Percentiles rank a stretch among this genome's conserved stretches.
These are phyloP conservation scores for Picea mariana DNA, from an alignment of 83 land plant genomes.

Conservation along the genomic window DNA sequence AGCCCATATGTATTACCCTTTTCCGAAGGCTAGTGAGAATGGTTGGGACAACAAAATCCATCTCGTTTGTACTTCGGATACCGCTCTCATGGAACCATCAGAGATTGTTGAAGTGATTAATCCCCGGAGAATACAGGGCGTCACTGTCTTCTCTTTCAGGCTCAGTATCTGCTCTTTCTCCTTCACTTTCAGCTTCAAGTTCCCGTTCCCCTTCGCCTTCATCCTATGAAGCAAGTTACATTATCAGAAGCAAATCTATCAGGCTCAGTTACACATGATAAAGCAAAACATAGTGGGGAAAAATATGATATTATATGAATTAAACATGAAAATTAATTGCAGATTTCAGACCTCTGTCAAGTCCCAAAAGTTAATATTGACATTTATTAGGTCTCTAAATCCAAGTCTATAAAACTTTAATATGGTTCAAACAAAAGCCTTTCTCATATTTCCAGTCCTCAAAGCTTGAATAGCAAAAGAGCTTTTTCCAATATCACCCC, in stretches of 20 bases:
- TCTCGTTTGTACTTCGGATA: too few relatives aligned
- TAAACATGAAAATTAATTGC: too few relatives aligned
- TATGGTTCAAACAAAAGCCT: neutral
- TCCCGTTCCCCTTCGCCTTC: slow-evolving; percentile 46
- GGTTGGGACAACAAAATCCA: too few relatives aligned
- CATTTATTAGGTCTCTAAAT: too few relatives aligned
- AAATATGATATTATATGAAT: neutral
- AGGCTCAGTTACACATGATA: neutral
- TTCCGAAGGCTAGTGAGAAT: too few relatives aligned
- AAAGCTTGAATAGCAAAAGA: neutral
- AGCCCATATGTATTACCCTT: too few relatives aligned
- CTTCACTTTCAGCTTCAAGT: slow-evolving; percentile 75
- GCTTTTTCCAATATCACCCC: too few relatives aligned
- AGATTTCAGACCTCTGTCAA: too few relatives aligned
- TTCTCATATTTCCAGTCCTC: neutral
- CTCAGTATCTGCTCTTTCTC: slow-evolving; percentile 51
- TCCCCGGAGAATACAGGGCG: too few relatives aligned
- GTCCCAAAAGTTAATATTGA: too few relatives aligned
- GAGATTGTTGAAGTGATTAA: too few relatives aligned
- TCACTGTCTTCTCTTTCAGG: slow-evolving; percentile 76
- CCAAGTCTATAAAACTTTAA: neutral
- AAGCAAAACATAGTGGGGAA: neutral
- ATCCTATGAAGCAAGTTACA: neutral
- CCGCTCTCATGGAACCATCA: too few relatives aligned
- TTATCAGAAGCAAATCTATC: neutral